A percentile compares a stretch with the other conserved stretches of the same genome.
These are phyloP conservation scores for Tuber calosporum DNA, from an alignment of 495 filamentous ascomycete genomes.

Conservation along the genomic window DNA sequence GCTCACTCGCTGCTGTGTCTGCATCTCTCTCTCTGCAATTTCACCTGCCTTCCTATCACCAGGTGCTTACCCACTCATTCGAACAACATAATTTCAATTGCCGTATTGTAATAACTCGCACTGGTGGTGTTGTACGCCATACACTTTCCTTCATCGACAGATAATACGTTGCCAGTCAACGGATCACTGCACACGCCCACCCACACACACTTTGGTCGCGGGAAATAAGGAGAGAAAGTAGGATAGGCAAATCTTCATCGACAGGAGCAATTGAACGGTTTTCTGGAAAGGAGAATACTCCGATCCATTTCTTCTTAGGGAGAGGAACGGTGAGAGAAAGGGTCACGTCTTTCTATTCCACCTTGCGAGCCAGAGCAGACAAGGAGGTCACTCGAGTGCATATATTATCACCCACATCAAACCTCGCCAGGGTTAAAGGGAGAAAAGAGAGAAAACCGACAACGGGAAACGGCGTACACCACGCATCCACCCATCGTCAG, in stretches of 20 bases:
- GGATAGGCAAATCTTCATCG: neutral
- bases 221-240: neutral
- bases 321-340: neutral
- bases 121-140: slow-evolving; percentile 3
- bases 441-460: slow-evolving; percentile 3
- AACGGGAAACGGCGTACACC: neutral
- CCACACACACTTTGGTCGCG: neutral
- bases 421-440: neutral
- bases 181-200: neutral
- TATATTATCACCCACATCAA: slow-evolving; percentile 5
- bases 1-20: neutral
- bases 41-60: neutral
- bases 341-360: neutral
- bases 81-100: slow-evolving; percentile 1
- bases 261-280: neutral
- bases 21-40: neutral
- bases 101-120: neutral
- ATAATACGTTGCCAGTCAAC: slow-evolving; percentile 3
- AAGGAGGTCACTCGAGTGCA: neutral
- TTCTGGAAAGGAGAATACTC: slow-evolving; percentile 1
- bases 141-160: neutral
- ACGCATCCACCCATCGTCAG: slow-evolving; percentile 1
- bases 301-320: neutral
- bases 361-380: neutral
- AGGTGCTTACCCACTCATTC: neutral